Percentiles rank a stretch among this genome's conserved stretches.
phyloP scores from a whole-genome alignment of 1,284 basidiomycete genomes.

The Golubevia pallescens region DNA sequence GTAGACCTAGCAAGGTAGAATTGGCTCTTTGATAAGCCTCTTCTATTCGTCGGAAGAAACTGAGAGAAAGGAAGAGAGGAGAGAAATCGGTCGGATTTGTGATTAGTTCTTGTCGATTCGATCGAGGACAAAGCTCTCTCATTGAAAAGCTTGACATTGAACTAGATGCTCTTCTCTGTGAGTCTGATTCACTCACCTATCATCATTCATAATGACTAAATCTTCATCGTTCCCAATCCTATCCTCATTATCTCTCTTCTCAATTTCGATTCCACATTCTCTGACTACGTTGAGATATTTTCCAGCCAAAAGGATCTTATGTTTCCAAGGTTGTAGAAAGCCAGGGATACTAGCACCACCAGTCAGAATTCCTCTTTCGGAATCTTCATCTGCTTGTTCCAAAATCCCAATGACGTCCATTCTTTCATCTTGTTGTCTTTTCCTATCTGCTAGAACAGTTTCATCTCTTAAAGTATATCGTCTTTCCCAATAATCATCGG shows the following conservation, averaged over 20 bases:
- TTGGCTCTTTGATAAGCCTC: constrained; percentile 58
- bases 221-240: constrained; percentile 21
- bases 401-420: background rate
- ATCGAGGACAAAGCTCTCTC: background rate
- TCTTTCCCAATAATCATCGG: constrained; percentile 64
- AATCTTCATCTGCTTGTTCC: background rate
- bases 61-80: background rate
- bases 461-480: constrained; percentile 61
- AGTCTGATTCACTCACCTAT: constrained; percentile 17
- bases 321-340: constrained; percentile 62
- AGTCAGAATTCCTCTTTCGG: constrained; percentile 47
- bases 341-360: constrained; percentile 60
- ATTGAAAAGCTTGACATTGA: background rate
- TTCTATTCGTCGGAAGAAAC: constrained; percentile 54
- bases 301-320: constrained; percentile 60
- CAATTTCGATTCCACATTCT: constrained; percentile 57
- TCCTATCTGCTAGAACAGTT: constrained; percentile 41
- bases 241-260: constrained; percentile 8
- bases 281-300: constrained; percentile 63
- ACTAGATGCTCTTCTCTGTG: background rate
- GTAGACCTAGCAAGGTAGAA: constrained; percentile 45
- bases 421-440: constrained; percentile 23
- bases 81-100: too few relatives aligned
- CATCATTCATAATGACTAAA: constrained; percentile 51
- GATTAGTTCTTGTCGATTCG: too few relatives aligned